Evolutionary conservation across 2,329 filamentous ascomycete species (phyloP).

Genomic region (Elsinoe arachidis): DNA sequence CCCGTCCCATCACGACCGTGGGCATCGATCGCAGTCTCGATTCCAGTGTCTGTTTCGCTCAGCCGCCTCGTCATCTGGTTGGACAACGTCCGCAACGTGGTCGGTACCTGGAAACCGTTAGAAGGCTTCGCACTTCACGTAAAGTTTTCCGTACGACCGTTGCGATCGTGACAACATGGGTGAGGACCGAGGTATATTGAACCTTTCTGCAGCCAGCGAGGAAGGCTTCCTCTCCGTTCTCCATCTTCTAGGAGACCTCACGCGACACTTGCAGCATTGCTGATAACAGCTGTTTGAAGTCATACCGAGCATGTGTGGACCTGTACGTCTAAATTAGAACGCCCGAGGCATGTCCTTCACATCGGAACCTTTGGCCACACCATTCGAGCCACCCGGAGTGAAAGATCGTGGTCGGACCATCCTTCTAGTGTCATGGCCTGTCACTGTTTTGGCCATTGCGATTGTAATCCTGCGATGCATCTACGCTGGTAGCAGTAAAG

Average conservation of each 20-base stretch:
- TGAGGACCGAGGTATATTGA: no score
- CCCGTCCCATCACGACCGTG: not conserved
- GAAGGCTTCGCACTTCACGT: not conserved
- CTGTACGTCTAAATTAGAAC: not conserved
- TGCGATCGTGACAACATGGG: no score
- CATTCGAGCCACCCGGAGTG: not conserved
- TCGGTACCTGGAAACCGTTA: not conserved
- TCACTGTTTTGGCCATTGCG: not conserved
- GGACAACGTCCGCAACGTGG: no score
- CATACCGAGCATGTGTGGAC: not conserved
- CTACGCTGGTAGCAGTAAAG: conserved; percentile 3
- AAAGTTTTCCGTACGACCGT: no score
- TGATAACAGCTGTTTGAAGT: not conserved
- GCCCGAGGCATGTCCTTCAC: not conserved
- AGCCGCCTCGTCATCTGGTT: not conserved
- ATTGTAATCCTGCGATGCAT: not conserved
- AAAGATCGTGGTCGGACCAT: not conserved
- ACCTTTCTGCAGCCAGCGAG: no score
- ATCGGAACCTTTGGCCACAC: not conserved
- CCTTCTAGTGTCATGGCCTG: not conserved
- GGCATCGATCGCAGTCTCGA: not conserved
- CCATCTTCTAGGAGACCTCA: no score
- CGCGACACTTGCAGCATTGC: no score
- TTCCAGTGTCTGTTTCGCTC: not conserved
- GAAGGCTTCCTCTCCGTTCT: no score